These are phyloP conservation scores for Cutaneotrichosporon cavernicola DNA, from an alignment of 1,284 basidiomycete genomes.

Conservation along the genomic window DNA sequence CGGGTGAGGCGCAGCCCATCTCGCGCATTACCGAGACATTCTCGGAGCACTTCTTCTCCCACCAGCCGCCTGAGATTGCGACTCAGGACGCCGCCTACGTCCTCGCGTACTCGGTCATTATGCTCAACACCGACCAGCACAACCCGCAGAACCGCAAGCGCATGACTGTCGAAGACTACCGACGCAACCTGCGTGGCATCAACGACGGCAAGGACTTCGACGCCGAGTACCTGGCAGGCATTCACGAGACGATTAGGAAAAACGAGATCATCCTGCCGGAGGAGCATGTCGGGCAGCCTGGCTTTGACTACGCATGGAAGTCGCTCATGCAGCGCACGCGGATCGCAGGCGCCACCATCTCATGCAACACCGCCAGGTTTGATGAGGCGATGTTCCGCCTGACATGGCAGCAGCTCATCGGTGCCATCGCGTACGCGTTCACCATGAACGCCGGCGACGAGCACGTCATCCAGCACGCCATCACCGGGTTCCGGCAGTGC, in stretches of 20 bases:
- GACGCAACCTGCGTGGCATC: conserved; percentile 86
- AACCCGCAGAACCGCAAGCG: conserved; percentile 97
- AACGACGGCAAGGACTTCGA: conserved; percentile 86
- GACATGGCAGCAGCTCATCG: conserved; percentile 88
- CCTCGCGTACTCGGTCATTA: conserved; percentile 90
- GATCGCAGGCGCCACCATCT: conserved; percentile 72
- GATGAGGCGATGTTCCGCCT: conserved; percentile 90
- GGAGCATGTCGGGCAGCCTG: conserved; percentile 93
- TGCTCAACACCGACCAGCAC: conserved; percentile 98
- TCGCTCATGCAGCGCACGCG: conserved; percentile 81
- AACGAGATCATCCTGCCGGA: conserved; percentile 97
- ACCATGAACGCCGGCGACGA: conserved; percentile 89
- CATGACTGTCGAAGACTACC: conserved; percentile 95
- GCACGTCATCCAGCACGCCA: conserved; percentile 89
- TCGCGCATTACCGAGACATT: conserved; percentile 92
- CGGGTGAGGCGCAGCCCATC: conserved; percentile 95
- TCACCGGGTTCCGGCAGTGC: conserved; percentile 93
- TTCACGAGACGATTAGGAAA: conserved; percentile 93
- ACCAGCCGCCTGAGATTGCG: conserved; percentile 80
- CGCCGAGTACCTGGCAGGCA: conserved; percentile 75
- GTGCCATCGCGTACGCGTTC: conserved; percentile 87
- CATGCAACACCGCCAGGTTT: conserved; percentile 74
- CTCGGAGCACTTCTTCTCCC: conserved; percentile 83
- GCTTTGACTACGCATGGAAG: conserved; percentile 99
- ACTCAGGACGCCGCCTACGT: conserved; percentile 93